Evolutionary conservation across 192 early-diverging fungal genomes (phyloP).

Genomic region (Anaeromyces robustus): DNA sequence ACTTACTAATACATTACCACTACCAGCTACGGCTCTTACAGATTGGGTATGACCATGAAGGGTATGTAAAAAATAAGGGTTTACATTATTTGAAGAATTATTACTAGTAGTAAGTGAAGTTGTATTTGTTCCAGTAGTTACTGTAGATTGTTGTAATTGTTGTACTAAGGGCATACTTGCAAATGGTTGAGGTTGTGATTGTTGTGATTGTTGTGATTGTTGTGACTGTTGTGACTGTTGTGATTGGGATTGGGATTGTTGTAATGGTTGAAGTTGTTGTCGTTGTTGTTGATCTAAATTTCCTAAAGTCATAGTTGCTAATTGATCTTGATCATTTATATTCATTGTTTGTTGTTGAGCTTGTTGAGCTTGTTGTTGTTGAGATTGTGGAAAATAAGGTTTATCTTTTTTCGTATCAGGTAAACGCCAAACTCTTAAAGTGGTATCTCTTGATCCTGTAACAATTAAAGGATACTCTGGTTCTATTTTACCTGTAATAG

Average conservation of each 20-base stretch:
- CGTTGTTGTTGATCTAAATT: background rate
- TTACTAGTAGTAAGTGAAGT: too few relatives aligned
- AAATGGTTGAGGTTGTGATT: too few relatives aligned
- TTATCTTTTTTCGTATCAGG: conserved; percentile 55
- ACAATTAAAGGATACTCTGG: conserved; percentile 63
- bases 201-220: too few relatives aligned
- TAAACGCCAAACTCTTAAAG: conserved; percentile 80
- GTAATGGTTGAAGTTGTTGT: background rate
- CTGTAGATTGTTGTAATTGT: too few relatives aligned
- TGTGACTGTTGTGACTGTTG: too few relatives aligned
- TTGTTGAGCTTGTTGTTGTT: conserved; percentile 10
- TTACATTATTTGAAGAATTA: conserved; percentile 9
- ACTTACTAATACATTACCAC: conserved; percentile 70
- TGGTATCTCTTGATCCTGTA: conserved; percentile 88
- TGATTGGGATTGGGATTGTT: too few relatives aligned
- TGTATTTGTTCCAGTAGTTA: too few relatives aligned
- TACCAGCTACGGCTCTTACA: conserved; percentile 83
- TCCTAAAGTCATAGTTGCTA: background rate
- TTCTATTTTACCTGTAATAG: conserved; percentile 13
- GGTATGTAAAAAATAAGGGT: conserved; percentile 70
- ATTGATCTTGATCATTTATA: background rate
- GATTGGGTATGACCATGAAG: conserved; percentile 77
- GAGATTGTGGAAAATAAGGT: conserved; percentile 16
- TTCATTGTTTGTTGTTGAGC: conserved; percentile 6
- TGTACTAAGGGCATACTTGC: too few relatives aligned